phyloP scores from a whole-genome alignment of 768 basidiomycete genomes.

The Tulasnella sp. region DNA sequence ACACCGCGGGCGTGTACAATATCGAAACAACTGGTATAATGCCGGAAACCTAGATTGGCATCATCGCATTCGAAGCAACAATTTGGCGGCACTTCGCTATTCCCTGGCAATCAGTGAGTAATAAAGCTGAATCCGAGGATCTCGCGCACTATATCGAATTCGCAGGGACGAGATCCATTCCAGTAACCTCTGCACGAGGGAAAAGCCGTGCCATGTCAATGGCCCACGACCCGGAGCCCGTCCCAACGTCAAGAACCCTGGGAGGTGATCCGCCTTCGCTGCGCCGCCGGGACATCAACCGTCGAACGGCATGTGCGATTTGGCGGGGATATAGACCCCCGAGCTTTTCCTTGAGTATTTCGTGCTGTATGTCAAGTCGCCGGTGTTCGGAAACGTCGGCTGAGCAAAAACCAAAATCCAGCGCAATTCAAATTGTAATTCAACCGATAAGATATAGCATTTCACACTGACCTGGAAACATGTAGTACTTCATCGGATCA shows the following conservation, averaged over 20 bases:
- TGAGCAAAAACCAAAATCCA: neutral
- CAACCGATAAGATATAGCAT: neutral
- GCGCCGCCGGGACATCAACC: constrained; percentile 28
- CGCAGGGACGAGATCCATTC: constrained; percentile 4
- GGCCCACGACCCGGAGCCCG: constrained; percentile 33
- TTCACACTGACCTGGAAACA: neutral
- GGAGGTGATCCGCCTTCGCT: constrained; percentile 23
- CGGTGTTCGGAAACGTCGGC: constrained; percentile 31
- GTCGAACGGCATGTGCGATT: constrained; percentile 26
- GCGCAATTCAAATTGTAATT: no score
- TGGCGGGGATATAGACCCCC: constrained; percentile 30
- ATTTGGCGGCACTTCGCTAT: neutral
- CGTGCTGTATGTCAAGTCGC: constrained; percentile 32
- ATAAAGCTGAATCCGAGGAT: neutral
- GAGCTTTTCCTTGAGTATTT: constrained; percentile 28
- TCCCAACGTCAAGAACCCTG: constrained; percentile 30
- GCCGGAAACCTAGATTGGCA: constrained; percentile 2
- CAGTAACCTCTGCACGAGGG: neutral
- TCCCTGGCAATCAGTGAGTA: neutral
- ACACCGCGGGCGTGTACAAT: constrained; percentile 3
- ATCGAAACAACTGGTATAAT: neutral
- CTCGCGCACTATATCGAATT: neutral
- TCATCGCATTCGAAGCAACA: constrained; percentile 7
- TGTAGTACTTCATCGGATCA: neutral
- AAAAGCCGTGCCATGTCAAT: constrained; percentile 7